Base-by-base conservation (phyloP, 805 yeast genomes). In the Maudiozyma turicensis region DNA sequence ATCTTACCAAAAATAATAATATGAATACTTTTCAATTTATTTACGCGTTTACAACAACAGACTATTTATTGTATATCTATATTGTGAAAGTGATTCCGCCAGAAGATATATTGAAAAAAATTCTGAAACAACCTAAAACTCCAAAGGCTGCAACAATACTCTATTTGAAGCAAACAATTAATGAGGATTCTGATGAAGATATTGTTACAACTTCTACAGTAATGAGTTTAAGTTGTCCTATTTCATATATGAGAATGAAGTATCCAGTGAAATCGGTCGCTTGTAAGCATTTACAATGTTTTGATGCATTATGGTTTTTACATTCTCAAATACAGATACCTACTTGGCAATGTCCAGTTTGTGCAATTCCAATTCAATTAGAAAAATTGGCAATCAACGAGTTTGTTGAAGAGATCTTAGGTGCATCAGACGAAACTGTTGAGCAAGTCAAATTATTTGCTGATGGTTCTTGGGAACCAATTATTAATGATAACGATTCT, bases 231-330 rank as follows among this genome's bases (percentile, higher is more conserved):
- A 77, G 76, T 52, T 90, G 95, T 60, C 97, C 96, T 0, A 71
- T 90, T 5, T 78, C 93, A 2, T 82, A 77, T 58, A 72, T 78
- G 8, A 73, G 86, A 48, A 82, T 93, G 74, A 69, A 72, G 47
- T 64, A 74, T 46, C 98, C 99, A 0, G 77, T 80, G 1, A 77
- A 87, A 54, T 80, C 95, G 1, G 68, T 74, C 1, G 71, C 67
- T 45, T 93, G 99, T 67, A 70, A 75, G 33, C 99, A 93, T 66
- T 67, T 87, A n/a, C 90, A 86, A 58, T 90, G 98, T 61, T 87
- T 90, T 64, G 99, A 93, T 66, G 90, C 86, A 0, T 65, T 72
- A 34, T 78, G 86, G 41, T 93, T 77, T 59, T 57, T 93, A 8
- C 77, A 79, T 56, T 72, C 89, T 40, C 98, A 91, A 63, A 72